Conservation (phyloP, 2,329 filamentous ascomycete genomes). For the Chaetomiaceae sp. region DNA sequence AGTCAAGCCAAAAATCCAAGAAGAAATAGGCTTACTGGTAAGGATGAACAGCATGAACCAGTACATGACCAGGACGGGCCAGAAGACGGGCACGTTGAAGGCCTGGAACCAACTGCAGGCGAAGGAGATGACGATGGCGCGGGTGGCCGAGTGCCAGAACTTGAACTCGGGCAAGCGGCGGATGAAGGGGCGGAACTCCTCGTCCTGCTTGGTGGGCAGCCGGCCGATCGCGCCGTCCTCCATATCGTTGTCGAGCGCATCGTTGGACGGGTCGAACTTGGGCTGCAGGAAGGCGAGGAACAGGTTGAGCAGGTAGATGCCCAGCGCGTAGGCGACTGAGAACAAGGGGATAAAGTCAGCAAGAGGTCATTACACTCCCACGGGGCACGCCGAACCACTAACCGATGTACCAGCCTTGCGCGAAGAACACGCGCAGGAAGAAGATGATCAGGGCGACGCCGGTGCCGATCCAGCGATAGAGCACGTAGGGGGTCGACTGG, state of each 20-base stretch:
- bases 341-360: constrained; percentile 11
- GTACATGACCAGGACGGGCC: constrained; percentile 96
- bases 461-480: constrained; percentile 89
- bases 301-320: constrained; percentile 97
- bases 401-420: constrained; percentile 99
- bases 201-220: constrained; percentile 89
- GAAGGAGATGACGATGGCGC: constrained; percentile 77
- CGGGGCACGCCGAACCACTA: constrained; percentile 22
- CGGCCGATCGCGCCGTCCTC: constrained; percentile 80
- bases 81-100: constrained; percentile 98
- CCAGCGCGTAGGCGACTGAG: constrained; percentile 92
- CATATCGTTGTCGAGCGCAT: constrained; percentile 85
- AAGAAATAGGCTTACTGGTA: constrained; percentile 63
- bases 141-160: constrained; percentile 96
- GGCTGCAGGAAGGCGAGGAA: constrained; percentile 98
- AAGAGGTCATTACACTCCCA: neutral
- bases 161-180: constrained; percentile 96
- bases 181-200: constrained; percentile 97
- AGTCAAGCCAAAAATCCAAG: too few relatives aligned
- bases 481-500: constrained; percentile 80
- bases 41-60: constrained; percentile 95
- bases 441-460: constrained; percentile 69
- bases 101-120: constrained; percentile 86
- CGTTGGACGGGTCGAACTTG: constrained; percentile 97
- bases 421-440: constrained; percentile 80